Evolutionary conservation across 1,284 basidiomycete genomes (phyloP).

Genomic region (Caloboletus inedulis): DNA sequence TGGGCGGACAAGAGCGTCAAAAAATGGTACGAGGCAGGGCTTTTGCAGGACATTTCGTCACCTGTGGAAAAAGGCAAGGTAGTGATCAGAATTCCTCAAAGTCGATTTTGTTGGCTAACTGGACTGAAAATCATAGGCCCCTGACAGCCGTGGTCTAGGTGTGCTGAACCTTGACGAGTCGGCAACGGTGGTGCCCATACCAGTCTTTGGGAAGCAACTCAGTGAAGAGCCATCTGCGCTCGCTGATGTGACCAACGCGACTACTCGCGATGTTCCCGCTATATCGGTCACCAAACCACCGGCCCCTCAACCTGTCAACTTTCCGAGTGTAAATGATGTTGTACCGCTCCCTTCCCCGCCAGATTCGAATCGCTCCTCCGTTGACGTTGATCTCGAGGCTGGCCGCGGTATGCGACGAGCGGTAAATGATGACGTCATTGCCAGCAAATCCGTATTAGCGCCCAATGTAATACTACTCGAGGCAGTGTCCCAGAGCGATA

Average conservation of each 20-base stretch:
- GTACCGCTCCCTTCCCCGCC: constrained; percentile 43
- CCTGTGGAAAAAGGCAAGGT: constrained; percentile 52
- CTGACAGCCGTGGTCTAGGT: constrained; percentile 37
- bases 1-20: constrained; percentile 85
- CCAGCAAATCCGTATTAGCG: constrained; percentile 1
- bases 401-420: constrained; percentile 44
- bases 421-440: constrained; percentile 1
- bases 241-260: constrained; percentile 21
- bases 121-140: constrained; percentile 15
- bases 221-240: constrained; percentile 34
- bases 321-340: constrained; percentile 64
- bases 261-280: constrained; percentile 39
- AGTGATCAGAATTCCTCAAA: constrained; percentile 16
- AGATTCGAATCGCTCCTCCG: constrained; percentile 44
- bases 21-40: constrained; percentile 78
- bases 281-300: constrained; percentile 69
- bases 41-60: constrained; percentile 49
- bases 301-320: constrained; percentile 57
- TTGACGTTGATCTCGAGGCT: constrained; percentile 59
- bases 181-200: constrained; percentile 49
- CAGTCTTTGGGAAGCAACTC: constrained; percentile 40
- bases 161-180: constrained; percentile 40
- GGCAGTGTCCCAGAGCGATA: constrained; percentile 1
- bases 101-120: constrained; percentile 12
- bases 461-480: constrained; percentile 6